Conservation (phyloP, 2,329 filamentous ascomycete species). For the Clonostachys chloroleuca region DNA sequence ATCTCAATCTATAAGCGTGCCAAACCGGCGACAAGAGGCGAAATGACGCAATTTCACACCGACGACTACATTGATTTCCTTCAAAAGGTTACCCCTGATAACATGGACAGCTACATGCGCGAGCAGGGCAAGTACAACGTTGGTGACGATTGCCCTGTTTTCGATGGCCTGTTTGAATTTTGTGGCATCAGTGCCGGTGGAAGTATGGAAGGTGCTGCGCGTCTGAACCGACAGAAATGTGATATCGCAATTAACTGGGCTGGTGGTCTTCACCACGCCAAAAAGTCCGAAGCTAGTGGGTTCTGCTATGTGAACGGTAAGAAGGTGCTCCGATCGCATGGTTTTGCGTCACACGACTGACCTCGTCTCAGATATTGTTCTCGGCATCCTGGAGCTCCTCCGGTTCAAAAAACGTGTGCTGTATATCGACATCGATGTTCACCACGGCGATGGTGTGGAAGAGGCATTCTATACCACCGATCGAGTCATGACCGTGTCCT, state of each 20-base stretch:
- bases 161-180: constrained; percentile 96
- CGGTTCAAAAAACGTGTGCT: constrained; percentile 91
- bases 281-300: constrained; percentile 92
- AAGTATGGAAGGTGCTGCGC: constrained; percentile 87
- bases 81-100: constrained; percentile 93
- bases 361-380: constrained; percentile 71
- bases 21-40: constrained; percentile 81
- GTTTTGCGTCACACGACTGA: constrained; percentile 1
- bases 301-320: constrained; percentile 98
- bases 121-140: constrained; percentile 95
- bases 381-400: constrained; percentile 88
- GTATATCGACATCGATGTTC: constrained; percentile 95
- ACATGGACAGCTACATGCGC: constrained; percentile 89
- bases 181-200: constrained; percentile 92
- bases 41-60: constrained; percentile 92
- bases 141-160: constrained; percentile 94
- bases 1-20: constrained; percentile 52
- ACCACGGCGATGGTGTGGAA: constrained; percentile 90
- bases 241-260: constrained; percentile 99
- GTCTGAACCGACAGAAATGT: constrained; percentile 85
- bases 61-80: constrained; percentile 95
- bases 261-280: constrained; percentile 93
- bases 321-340: constrained; percentile 11
- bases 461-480: constrained; percentile 92
- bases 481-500: constrained; percentile 87